Percentiles rank a stretch among this genome's conserved stretches.
Evolutionary conservation across 179 eudicot genomes (phyloP).

Genomic region (Dionaea muscipula): DNA sequence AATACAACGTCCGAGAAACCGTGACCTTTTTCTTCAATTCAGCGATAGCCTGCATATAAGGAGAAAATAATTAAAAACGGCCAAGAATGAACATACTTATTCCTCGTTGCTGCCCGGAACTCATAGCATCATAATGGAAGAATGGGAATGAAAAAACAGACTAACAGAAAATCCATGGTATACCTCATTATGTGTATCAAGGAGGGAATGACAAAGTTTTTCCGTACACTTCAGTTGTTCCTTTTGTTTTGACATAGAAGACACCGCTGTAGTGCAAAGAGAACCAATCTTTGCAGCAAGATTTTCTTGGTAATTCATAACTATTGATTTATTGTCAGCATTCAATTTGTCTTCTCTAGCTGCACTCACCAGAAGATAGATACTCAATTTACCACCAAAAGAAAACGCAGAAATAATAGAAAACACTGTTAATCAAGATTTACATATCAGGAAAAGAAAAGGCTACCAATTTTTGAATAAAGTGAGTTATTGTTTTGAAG

Average conservation of each 20-base stretch:
- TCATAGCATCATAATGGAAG: too few species aligned
- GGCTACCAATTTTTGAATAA: conserved; percentile 59
- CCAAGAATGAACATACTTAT: conserved; percentile 1
- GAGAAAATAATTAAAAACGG: neutral
- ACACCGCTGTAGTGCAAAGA: conserved; percentile 49
- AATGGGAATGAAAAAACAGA: neutral
- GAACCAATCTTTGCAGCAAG: conserved; percentile 47
- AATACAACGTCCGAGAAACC: conserved; percentile 43
- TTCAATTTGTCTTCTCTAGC: conserved; percentile 84
- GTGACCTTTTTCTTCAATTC: conserved; percentile 62
- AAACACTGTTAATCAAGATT: neutral
- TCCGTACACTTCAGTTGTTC: conserved; percentile 70
- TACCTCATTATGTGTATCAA: conserved; percentile 66
- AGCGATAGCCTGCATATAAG: conserved; percentile 33
- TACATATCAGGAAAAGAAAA: neutral
- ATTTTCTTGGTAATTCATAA: conserved; percentile 52
- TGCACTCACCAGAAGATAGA: conserved; percentile 18
- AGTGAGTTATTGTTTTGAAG: conserved; percentile 68
- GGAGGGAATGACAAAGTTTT: conserved; percentile 53
- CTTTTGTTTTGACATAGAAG: conserved; percentile 58
- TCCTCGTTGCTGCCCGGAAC: neutral
- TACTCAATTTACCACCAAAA: conserved; percentile 7
- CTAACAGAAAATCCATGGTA: neutral
- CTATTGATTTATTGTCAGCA: conserved; percentile 70
- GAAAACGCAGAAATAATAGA: neutral